Conservation (phyloP, 441 rosid species). For the Corymbia calophylla region DNA sequence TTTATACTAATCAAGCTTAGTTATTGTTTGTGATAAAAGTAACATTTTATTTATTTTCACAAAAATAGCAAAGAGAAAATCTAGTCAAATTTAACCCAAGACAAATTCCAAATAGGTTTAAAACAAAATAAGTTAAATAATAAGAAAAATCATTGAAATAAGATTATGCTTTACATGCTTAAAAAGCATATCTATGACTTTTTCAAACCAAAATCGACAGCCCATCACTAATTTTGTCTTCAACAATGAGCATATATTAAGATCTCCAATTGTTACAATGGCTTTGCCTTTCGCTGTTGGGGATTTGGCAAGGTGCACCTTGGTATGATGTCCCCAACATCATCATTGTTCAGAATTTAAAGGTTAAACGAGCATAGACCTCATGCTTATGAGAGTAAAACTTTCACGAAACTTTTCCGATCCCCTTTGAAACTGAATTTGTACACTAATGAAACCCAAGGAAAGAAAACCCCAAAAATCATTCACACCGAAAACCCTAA, state of each 20-base stretch:
- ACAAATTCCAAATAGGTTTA: no score
- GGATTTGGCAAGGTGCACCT: accelerated
- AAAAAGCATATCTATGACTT: not conserved
- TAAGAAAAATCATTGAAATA: not conserved
- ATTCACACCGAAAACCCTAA: no score
- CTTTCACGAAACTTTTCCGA: not conserved
- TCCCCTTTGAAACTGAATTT: no score
- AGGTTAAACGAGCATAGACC: not conserved
- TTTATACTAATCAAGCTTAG: not conserved
- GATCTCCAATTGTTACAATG: not conserved
- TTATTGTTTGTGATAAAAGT: not conserved
- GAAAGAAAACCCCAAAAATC: no score
- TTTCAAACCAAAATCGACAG: not conserved
- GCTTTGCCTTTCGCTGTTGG: not conserved
- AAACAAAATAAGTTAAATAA: no score
- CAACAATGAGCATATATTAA: accelerated
- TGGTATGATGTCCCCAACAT: not conserved
- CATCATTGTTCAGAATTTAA: not conserved
- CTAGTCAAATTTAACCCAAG: no score
- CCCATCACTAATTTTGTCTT: not conserved
- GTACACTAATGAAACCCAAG: no score
- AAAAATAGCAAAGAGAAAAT: not conserved
- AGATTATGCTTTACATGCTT: accelerated
- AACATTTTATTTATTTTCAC: not conserved
- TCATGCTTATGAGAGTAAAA: not conserved